Conservation (phyloP, 768 basidiomycete genomes). For the Postia placenta region DNA sequence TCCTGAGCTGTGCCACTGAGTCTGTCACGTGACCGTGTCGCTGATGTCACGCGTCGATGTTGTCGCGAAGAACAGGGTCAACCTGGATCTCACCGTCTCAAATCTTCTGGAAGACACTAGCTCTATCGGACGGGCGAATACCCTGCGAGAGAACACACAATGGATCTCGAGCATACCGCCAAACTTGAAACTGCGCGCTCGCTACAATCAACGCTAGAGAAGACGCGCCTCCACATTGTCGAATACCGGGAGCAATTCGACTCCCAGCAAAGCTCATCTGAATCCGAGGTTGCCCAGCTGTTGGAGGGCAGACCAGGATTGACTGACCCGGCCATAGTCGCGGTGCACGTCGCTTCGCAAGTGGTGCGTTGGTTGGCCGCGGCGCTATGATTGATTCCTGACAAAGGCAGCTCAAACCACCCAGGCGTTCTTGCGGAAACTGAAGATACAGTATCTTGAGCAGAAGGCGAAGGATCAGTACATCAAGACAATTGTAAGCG, state of each 20-base stretch:
- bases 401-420: neutral
- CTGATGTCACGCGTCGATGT: no score
- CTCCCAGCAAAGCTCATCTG: slow-evolving; percentile 9
- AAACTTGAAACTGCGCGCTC: slow-evolving; percentile 15
- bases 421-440: slow-evolving; percentile 68
- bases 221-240: slow-evolving; percentile 11
- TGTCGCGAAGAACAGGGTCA: no score
- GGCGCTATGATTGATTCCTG: neutral
- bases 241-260: slow-evolving; percentile 15
- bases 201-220: slow-evolving; percentile 11
- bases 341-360: slow-evolving; percentile 53
- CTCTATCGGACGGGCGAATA: no score
- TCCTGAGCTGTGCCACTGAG: no score
- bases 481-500: slow-evolving; percentile 78
- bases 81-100: no score
- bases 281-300: slow-evolving; percentile 9
- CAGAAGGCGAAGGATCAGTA: slow-evolving; percentile 90
- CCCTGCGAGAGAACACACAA: neutral
- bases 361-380: slow-evolving; percentile 36
- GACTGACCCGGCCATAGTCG: slow-evolving; percentile 33
- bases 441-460: slow-evolving; percentile 87
- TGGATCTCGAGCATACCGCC: slow-evolving; percentile 9
- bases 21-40: no score
- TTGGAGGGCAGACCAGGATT: slow-evolving; percentile 13
- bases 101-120: no score